Evolutionary conservation across 495 filamentous ascomycete genomes (phyloP).

Genomic region (Neurospora sublineolata): DNA sequence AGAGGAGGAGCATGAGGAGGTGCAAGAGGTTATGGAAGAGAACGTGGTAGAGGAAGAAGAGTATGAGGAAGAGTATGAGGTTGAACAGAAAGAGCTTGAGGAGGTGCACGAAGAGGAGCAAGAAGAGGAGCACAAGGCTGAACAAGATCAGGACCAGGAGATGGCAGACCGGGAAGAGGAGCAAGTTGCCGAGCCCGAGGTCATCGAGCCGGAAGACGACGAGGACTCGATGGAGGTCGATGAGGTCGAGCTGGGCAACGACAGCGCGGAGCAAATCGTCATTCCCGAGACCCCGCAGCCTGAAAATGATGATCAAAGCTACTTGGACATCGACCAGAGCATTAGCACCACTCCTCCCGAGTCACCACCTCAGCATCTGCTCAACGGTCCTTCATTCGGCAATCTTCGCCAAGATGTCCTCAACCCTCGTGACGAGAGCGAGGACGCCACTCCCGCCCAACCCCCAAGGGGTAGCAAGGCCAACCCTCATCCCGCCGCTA

Average conservation of each 20-base stretch:
- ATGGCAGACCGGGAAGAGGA: background rate
- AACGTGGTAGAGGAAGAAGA: too few relatives aligned
- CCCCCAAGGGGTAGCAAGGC: background rate
- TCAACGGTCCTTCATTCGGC: background rate
- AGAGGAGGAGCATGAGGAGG: background rate
- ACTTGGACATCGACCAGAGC: background rate
- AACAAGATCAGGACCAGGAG: background rate
- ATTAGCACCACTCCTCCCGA: background rate
- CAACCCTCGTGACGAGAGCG: background rate
- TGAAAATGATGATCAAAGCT: background rate
- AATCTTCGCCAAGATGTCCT: background rate
- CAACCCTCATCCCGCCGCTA: background rate
- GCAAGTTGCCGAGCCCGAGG: background rate
- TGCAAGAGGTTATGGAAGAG: background rate
- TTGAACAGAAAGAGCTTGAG: background rate
- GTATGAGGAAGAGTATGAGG: background rate
- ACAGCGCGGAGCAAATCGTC: background rate
- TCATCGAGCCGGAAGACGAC: background rate
- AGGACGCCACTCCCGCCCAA: background rate
- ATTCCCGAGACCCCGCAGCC: background rate
- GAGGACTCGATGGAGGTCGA: slow-evolving; percentile 5
- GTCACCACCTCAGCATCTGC: background rate
- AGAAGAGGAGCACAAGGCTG: background rate
- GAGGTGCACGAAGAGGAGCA: background rate
- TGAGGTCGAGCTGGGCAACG: slow-evolving; percentile 12